Evolutionary conservation across 805 yeast genomes (phyloP), one percentile per base, ranked within the genome.

Genomic region (Ogataea methanolica): DNA sequence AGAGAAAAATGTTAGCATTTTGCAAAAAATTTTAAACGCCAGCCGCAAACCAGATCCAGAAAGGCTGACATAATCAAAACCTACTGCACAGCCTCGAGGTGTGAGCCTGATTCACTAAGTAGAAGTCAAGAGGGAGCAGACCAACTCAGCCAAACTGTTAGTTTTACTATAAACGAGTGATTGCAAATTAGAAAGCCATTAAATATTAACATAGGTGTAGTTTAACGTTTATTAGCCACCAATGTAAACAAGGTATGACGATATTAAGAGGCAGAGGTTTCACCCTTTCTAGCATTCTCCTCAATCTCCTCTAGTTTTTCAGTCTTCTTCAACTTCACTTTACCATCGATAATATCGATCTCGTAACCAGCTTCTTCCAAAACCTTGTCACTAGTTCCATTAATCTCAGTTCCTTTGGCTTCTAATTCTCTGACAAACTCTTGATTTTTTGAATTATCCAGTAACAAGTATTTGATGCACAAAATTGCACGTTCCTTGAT

Each of bases 401-500:
- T 80, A 33, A 82, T 76, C 1, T 79, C 81, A 0, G 79, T 76
- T 39, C 82, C 77, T 48, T 78, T 73, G 0, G 97, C 96, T 61
- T 92, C 97, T 49, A 92, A 64, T 35, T 74, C 66, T 0, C 87
- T 82, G 0, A 92, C 90, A 61, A 90, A 80, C 1, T 75, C 71
- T 65, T 92, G 97, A 62, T 92, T 94, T 41, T 70, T 72, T 4
- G 54, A 58, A 57, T 94, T 94, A 9, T 76, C 72, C 22, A 78
- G 76, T 15, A 92, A 66, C 33, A 90, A 65, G 50, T 82, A 83
- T 57, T 83, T 79, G 29, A 94, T 62, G 59, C 97, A 88, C 6
- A 92, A 67, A 33, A 94, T 86, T 1, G 96, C 77, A 50, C 92
- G 70, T 60, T 92, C 99, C 54, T 88, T 85, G 47, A 87, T 83